Evolutionary conservation across 202 grass and related monocot genomes (phyloP).

Genomic region (Musa balbisiana): DNA sequence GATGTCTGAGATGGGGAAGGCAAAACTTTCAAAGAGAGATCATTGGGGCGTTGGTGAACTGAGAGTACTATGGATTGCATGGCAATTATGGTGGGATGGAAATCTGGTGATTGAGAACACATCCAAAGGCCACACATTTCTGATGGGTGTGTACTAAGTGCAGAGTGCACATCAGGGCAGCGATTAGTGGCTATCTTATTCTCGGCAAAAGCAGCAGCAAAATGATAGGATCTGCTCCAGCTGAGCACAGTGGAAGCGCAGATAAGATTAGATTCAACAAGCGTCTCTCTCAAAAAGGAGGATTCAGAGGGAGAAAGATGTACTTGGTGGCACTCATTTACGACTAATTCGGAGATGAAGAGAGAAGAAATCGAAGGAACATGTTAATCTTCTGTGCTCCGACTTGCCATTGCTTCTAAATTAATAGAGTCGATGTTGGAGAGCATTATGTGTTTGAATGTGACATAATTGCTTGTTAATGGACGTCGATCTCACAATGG

Average conservation of each 20-base stretch:
- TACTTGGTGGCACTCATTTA: not conserved
- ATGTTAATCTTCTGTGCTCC: not conserved
- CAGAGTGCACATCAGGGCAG: too few relatives aligned
- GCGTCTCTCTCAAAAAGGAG: too few relatives aligned
- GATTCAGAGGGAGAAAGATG: too few relatives aligned
- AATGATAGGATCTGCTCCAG: too few relatives aligned
- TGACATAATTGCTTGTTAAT: conserved; percentile 6
- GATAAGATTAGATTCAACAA: too few relatives aligned
- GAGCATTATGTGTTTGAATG: not conserved
- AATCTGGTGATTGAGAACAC: too few relatives aligned
- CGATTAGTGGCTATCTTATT: too few relatives aligned
- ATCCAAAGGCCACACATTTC: too few relatives aligned
- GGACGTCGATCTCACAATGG: not conserved
- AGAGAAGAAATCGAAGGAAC: not conserved
- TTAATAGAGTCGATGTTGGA: not conserved
- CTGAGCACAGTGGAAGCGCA: too few relatives aligned
- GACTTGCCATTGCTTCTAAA: conserved; percentile 3
- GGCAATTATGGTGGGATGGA: not conserved
- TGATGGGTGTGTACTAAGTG: too few relatives aligned
- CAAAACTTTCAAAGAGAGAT: not conserved
- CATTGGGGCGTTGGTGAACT: not conserved
- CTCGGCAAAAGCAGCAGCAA: too few relatives aligned
- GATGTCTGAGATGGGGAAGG: not conserved
- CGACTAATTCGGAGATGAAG: not conserved
- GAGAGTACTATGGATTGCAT: not conserved